These are phyloP conservation scores for Cadophora malorum DNA, from an alignment of 2,329 filamentous ascomycete species.

Conservation along the genomic window DNA sequence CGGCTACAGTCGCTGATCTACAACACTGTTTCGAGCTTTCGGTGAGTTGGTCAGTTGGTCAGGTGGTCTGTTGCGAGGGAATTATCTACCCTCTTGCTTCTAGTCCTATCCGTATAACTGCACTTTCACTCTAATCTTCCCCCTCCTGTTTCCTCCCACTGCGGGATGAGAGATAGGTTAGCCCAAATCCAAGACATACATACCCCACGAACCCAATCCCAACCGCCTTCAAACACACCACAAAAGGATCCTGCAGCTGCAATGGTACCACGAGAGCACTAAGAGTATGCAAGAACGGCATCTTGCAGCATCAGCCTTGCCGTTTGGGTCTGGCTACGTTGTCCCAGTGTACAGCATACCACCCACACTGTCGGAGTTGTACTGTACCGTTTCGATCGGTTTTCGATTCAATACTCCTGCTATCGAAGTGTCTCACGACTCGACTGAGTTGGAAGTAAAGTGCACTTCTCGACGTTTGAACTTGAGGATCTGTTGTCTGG, in stretches of 20 bases:
- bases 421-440: neutral
- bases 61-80: no score
- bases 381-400: neutral
- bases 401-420: neutral
- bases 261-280: no score
- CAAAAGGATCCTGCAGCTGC: neutral
- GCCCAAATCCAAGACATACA: neutral
- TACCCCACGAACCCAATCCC: neutral
- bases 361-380: neutral
- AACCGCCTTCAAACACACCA: neutral
- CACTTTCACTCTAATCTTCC: neutral
- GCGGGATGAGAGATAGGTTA: neutral
- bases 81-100: no score
- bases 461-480: neutral
- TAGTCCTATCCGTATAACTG: neutral
- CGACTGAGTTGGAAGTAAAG: neutral
- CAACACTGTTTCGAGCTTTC: neutral
- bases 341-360: no score
- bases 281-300: neutral
- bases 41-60: no score
- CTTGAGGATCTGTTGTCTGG: no score
- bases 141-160: neutral
- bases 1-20: neutral
- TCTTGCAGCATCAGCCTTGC: neutral
- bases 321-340: no score